phyloP scores from a whole-genome alignment of 176 grass and related monocot species.

The Eragrostis nindensis region DNA sequence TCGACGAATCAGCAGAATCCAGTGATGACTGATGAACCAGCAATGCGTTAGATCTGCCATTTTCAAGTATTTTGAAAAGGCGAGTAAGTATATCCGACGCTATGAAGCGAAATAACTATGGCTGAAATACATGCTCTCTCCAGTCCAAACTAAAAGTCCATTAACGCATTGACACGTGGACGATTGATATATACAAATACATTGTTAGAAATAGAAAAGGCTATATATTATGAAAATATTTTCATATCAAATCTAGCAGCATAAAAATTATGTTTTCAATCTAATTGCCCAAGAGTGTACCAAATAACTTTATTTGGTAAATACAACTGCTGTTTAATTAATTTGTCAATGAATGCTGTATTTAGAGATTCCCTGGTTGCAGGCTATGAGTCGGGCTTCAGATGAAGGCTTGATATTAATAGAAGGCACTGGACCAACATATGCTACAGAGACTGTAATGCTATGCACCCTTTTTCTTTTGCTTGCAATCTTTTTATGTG shows the following conservation, averaged over 20 bases:
- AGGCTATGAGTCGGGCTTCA: conserved; percentile 75
- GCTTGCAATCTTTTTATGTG: neutral
- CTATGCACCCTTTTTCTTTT: conserved; percentile 11
- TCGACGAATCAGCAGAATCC: too few relatives aligned
- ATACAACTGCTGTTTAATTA: neutral
- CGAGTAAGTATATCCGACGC: too few relatives aligned
- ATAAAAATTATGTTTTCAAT: neutral
- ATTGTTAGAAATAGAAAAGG: neutral
- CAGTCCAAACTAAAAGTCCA: neutral
- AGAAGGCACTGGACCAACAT: conserved; percentile 94
- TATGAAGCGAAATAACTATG: neutral
- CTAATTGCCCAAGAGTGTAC: neutral
- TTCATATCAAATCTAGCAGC: neutral
- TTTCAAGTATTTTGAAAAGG: too few relatives aligned
- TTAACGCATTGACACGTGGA: neutral
- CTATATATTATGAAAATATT: neutral
- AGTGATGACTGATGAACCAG: too few relatives aligned
- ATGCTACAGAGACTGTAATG: conserved; percentile 83
- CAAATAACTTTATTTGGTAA: neutral
- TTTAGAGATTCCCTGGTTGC: conserved; percentile 4
- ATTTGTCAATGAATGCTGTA: neutral
- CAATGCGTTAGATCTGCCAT: too few relatives aligned
- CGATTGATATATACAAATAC: neutral
- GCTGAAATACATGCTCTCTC: neutral
- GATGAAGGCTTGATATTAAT: conserved; percentile 93